Base-by-base conservation (phyloP, 768 basidiomycete genomes). In the Amanita rimosa region DNA sequence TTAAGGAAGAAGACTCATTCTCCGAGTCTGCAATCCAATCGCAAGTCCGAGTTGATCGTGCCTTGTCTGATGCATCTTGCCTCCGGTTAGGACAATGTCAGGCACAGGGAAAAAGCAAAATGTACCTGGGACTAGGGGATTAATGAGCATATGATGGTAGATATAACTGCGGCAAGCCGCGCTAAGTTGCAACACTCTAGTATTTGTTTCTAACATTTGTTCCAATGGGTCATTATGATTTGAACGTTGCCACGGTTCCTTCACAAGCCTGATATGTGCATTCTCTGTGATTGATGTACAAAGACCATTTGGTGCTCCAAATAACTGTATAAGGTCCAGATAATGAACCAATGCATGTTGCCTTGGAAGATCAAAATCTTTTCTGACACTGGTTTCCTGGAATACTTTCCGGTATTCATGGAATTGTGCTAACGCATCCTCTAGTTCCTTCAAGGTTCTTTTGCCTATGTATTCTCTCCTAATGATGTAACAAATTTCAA, bases 401-500 rank as follows among this genome's bases (percentile, higher is more conserved):
- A 38, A 46, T 14, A 38, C 16, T 14, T n/a, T 46, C 5, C 44
- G 14, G 17, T 53, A 24, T 6, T 44, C 10, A 13, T 58, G 54
- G 46, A 61, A 58, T 2, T 36, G 41, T 13, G 17, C 52, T n/a
- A 60, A 49, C 3, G 46, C 49, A 0, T 31, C 46, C 19, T 53
- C n/a, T 24, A 54, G 14, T 16, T 5, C 0, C 9, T 53, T 35
- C 3, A 64, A 53, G 4, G 51, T 51, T 13, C 31, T 24, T 46
- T 11, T 29, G 3, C 53, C 54, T 21, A 64, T 59, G 6, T 46
- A 34, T 34, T 62, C 60, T 8, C 33, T 52, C 3, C 53, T 51
- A 10, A 52, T 52, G 19, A 61, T 57, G 38, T 64, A 46, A 13
- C 60, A 64, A 33, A 63, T 53, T 0, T 67, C 57, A 9, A 59